These are phyloP conservation scores for Spiromastix sp. DNA, from an alignment of 2,329 filamentous ascomycete genomes.

Conservation along the genomic window DNA sequence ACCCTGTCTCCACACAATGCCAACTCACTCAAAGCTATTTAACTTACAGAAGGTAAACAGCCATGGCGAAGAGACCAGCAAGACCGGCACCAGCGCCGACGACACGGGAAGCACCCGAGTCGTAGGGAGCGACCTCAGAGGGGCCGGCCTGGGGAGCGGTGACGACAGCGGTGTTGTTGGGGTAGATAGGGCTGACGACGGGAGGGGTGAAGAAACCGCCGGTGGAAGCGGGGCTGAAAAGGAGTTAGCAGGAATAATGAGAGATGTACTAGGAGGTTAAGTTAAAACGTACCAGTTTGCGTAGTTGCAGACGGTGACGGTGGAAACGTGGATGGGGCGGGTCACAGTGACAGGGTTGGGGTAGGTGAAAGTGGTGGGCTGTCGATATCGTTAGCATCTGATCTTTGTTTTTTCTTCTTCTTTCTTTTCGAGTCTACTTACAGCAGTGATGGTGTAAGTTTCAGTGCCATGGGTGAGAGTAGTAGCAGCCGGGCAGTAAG, in stretches of 20 bases:
- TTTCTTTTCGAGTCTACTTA: too few species aligned
- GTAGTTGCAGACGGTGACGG: slow-evolving; percentile 37
- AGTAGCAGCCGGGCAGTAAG: slow-evolving; percentile 62
- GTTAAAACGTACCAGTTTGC: slow-evolving; percentile 27
- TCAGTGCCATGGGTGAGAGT: slow-evolving; percentile 51
- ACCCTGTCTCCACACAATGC: too few species aligned
- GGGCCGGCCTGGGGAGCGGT: slow-evolving; percentile 20
- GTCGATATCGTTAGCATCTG: neutral
- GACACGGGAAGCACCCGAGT: slow-evolving; percentile 38
- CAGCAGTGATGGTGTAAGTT: slow-evolving; percentile 60
- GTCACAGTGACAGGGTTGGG: slow-evolving; percentile 58
- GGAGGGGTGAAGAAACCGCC: slow-evolving; percentile 13
- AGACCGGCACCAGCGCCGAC: slow-evolving; percentile 41
- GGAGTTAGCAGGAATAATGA: slow-evolving; percentile 11
- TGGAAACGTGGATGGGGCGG: slow-evolving; percentile 42
- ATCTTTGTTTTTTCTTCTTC: too few species aligned
- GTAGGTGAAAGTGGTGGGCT: slow-evolving; percentile 61
- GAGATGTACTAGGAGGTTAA: slow-evolving; percentile 6
- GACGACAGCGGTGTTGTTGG: slow-evolving; percentile 14
- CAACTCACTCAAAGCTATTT: too few species aligned
- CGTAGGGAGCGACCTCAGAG: slow-evolving; percentile 41
- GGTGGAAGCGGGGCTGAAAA: slow-evolving; percentile 9
- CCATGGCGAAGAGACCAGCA: slow-evolving; percentile 43
- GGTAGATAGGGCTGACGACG: slow-evolving; percentile 12
- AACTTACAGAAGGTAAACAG: slow-evolving; percentile 36